Evolutionary conservation across 257 asterid genomes (phyloP).

Genomic region (Cruciata laevipes): DNA sequence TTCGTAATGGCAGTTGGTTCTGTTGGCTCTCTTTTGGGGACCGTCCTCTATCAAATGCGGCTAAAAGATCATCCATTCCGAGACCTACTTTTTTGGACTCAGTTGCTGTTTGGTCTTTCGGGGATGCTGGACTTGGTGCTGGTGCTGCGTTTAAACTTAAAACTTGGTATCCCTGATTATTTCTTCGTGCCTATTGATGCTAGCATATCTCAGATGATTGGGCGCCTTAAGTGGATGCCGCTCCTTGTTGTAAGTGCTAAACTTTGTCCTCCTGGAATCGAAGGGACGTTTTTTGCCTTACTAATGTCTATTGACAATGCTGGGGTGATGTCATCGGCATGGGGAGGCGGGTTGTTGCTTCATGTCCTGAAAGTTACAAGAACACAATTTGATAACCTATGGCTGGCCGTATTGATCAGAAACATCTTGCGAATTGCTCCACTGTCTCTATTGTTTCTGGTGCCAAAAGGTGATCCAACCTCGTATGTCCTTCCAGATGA

Average conservation of each 20-base stretch:
- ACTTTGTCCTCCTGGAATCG: constrained; percentile 86
- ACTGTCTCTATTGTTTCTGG: constrained; percentile 50
- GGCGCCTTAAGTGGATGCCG: constrained; percentile 92
- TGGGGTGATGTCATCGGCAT: constrained; percentile 76
- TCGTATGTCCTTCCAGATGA: constrained; percentile 48
- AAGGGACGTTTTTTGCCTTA: constrained; percentile 87
- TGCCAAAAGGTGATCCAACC: constrained; percentile 58
- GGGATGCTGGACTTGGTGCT: constrained; percentile 75
- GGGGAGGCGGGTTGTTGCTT: constrained; percentile 81
- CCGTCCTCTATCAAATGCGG: constrained; percentile 58
- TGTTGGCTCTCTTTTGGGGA: constrained; percentile 67
- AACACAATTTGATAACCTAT: constrained; percentile 51
- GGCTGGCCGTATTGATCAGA: constrained; percentile 70
- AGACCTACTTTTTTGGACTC: constrained; percentile 75
- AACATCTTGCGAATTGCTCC: constrained; percentile 57
- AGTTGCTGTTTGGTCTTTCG: constrained; percentile 56
- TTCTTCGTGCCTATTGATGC: constrained; percentile 69
- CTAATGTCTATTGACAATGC: constrained; percentile 87
- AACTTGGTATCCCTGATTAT: constrained; percentile 55
- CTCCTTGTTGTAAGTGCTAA: constrained; percentile 84
- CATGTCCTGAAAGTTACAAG: constrained; percentile 63
- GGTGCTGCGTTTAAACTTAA: constrained; percentile 69
- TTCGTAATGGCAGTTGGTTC: constrained; percentile 79
- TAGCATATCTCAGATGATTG: constrained; percentile 67
- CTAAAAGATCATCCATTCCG: constrained; percentile 67